Percentiles rank a stretch among this genome's conserved stretches.
Evolutionary conservation across 805 yeast genomes (phyloP).

Genomic region (Sugiyamaella floridensis): DNA sequence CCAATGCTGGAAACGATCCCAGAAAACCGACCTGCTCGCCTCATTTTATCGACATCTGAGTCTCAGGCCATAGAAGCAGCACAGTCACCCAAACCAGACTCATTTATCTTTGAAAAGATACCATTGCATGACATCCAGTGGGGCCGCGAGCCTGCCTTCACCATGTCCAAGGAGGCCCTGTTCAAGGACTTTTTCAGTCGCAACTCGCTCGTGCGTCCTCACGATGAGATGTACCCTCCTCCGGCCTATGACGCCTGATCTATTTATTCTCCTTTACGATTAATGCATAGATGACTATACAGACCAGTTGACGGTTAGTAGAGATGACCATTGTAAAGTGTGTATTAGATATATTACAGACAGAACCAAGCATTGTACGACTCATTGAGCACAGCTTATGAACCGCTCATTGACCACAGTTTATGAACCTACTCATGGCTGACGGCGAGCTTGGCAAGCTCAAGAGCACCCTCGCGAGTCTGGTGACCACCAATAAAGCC

Average conservation of each 20-base stretch:
- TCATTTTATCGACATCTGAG: not conserved
- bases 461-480: constrained; percentile 67
- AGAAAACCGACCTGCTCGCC: not conserved
- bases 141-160: not conserved
- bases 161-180: constrained; percentile 4
- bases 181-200: constrained; percentile 18
- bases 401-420: too few species aligned
- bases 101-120: not conserved
- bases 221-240: constrained; percentile 12
- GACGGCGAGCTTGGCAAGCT: constrained; percentile 53
- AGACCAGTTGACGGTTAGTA: not conserved
- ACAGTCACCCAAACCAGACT: not conserved
- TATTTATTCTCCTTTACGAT: not conserved
- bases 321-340: too few species aligned
- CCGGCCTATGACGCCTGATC: constrained; percentile 20
- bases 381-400: too few species aligned
- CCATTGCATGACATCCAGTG: not conserved
- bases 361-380: too few species aligned
- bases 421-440: too few species aligned
- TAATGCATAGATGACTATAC: not conserved
- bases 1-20: not conserved
- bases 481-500: constrained; percentile 96
- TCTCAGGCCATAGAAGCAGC: not conserved
- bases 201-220: constrained; percentile 6
- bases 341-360: too few species aligned